Conservation (phyloP, 2,329 filamentous ascomycete genomes). For the Pseudogymnoascus sp. region DNA sequence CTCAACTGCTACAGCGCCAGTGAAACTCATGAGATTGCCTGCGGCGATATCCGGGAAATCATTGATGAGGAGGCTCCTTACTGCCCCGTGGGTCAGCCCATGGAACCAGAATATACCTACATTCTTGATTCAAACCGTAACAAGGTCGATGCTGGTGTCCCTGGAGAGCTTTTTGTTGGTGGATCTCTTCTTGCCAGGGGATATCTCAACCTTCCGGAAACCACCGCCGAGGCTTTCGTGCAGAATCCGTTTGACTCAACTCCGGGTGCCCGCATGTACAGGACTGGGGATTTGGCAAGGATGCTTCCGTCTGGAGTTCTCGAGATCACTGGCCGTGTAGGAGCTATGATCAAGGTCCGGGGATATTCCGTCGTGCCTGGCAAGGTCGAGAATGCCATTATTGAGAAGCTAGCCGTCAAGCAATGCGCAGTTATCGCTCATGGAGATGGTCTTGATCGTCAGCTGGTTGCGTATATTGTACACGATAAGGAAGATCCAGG, state of each 20-base stretch:
- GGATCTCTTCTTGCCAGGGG: slow-evolving; percentile 66
- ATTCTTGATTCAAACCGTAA: slow-evolving; percentile 63
- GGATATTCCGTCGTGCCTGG: slow-evolving; percentile 82
- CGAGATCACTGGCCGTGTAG: slow-evolving; percentile 76
- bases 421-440: slow-evolving; percentile 66
- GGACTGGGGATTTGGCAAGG: slow-evolving; percentile 79
- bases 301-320: slow-evolving; percentile 73
- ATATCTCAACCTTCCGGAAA: slow-evolving; percentile 73
- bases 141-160: slow-evolving; percentile 51
- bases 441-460: slow-evolving; percentile 66
- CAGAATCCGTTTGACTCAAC: slow-evolving; percentile 54
- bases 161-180: slow-evolving; percentile 68
- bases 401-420: slow-evolving; percentile 59
- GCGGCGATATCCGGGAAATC: slow-evolving; percentile 64
- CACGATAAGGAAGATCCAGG: slow-evolving; percentile 51
- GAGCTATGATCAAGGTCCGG: slow-evolving; percentile 83
- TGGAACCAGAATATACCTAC: slow-evolving; percentile 61
- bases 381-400: slow-evolving; percentile 63
- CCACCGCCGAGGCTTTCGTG: slow-evolving; percentile 64
- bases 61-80: slow-evolving; percentile 55
- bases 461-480: slow-evolving; percentile 70
- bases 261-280: slow-evolving; percentile 61
- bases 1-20: slow-evolving; percentile 78
- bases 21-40: slow-evolving; percentile 54
- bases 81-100: slow-evolving; percentile 64